Conservation (phyloP, 2,329 filamentous ascomycete genomes). For the Venturia effusa region DNA sequence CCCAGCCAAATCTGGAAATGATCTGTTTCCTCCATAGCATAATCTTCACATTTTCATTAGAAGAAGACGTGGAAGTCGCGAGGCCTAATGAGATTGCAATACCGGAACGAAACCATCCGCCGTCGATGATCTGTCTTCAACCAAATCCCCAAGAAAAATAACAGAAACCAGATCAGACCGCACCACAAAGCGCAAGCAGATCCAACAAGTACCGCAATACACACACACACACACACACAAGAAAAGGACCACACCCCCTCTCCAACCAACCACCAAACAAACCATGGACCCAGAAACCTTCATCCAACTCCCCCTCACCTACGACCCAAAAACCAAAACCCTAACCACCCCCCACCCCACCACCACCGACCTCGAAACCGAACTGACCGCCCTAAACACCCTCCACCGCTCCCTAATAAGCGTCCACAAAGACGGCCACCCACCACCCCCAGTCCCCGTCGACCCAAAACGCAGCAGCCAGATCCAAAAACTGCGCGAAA, state of each 20-base stretch:
- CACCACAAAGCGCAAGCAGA: neutral
- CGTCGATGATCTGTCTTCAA: neutral
- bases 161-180: neutral
- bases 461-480: slow-evolving; percentile 86
- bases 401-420: slow-evolving; percentile 65
- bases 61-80: no score
- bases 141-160: neutral
- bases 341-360: slow-evolving; percentile 44
- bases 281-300: slow-evolving; percentile 41
- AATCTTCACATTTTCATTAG: no score
- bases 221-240: no score
- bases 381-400: slow-evolving; percentile 61
- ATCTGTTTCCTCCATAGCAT: no score
- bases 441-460: slow-evolving; percentile 78
- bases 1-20: no score
- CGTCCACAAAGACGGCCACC: slow-evolving; percentile 33
- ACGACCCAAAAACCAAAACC: slow-evolving; percentile 74
- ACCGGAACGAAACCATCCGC: neutral
- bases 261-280: neutral
- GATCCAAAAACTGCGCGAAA: slow-evolving; percentile 83
- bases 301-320: slow-evolving; percentile 66
- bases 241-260: neutral
- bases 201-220: neutral
- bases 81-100: no score
- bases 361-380: slow-evolving; percentile 27